Evolutionary conservation across 768 basidiomycete genomes (phyloP).

Genomic region (Nidularia pulvinata): DNA sequence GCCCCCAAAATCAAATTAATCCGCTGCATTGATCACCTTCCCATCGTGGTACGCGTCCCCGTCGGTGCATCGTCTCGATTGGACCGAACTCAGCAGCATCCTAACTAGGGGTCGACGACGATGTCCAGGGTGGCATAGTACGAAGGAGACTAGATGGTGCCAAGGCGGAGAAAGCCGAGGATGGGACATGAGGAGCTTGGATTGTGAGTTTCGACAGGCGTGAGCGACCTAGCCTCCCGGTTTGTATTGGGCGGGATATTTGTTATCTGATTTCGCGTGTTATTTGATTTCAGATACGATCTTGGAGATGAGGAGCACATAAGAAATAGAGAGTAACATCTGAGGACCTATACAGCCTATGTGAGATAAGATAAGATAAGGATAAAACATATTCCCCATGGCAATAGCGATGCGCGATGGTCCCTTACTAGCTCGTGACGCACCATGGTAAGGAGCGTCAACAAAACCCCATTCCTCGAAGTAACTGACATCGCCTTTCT

Average conservation of each 20-base stretch:
- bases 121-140: conserved; percentile 91
- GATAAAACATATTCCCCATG: conserved; percentile 64
- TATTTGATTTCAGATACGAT: conserved; percentile 66
- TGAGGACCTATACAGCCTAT: too few relatives aligned
- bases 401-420: conserved; percentile 88
- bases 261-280: conserved; percentile 59
- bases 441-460: conserved; percentile 85
- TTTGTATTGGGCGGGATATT: conserved; percentile 57
- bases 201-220: conserved; percentile 68
- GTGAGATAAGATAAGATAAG: too few relatives aligned
- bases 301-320: conserved; percentile 24
- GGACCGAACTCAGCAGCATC: conserved; percentile 83
- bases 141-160: conserved; percentile 97
- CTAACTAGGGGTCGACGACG: conserved; percentile 84
- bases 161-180: conserved; percentile 87
- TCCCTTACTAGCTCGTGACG: conserved; percentile 64
- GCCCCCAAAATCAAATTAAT: conserved; percentile 78
- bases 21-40: conserved; percentile 73
- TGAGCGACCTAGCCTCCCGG: conserved; percentile 23
- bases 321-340: too few relatives aligned
- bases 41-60: conserved; percentile 67
- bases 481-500: conserved; percentile 92
- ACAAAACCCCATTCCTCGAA: conserved; percentile 94
- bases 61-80: conserved; percentile 76
- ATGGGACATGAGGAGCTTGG: conserved; percentile 87